Evolutionary conservation across 2,329 filamentous ascomycete species (phyloP).

Genomic region (Calonectria honghensis): DNA sequence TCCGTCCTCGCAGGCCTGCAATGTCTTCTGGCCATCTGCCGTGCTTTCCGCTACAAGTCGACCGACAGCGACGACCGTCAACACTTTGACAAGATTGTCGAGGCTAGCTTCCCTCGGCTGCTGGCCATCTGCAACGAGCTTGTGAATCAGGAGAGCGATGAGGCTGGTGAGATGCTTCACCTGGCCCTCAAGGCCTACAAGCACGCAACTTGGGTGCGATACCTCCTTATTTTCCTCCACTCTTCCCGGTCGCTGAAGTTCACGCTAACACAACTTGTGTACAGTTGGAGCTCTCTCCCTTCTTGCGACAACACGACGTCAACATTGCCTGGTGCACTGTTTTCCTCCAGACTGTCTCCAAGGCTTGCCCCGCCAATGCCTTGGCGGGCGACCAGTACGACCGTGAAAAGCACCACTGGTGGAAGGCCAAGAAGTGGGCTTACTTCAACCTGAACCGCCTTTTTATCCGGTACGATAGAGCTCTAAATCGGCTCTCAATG

Average conservation of each 20-base stretch:
- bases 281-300: constrained; percentile 89
- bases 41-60: constrained; percentile 94
- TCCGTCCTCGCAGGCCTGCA: constrained; percentile 96
- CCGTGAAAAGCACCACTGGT: constrained; percentile 96
- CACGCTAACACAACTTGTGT: constrained; percentile 55
- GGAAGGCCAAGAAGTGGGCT: constrained; percentile 99
- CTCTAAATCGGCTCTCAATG: background rate
- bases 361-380: constrained; percentile 85
- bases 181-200: constrained; percentile 98
- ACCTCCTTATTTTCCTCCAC: constrained; percentile 28
- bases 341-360: constrained; percentile 92
- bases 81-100: constrained; percentile 96
- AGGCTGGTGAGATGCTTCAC: constrained; percentile 97
- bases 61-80: constrained; percentile 83
- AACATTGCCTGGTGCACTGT: constrained; percentile 98
- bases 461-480: constrained; percentile 83
- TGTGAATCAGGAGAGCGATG: constrained; percentile 91
- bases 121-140: constrained; percentile 91
- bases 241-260: constrained; percentile 4
- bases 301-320: constrained; percentile 85
- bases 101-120: constrained; percentile 91
- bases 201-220: constrained; percentile 91
- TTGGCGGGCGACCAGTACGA: constrained; percentile 91
- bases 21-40: constrained; percentile 94
- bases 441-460: constrained; percentile 98